Evolutionary conservation across 352 stramenopile genomes (phyloP), one percentile per base, ranked within the genome.

Genomic region (Phytopythium aichiense): DNA sequence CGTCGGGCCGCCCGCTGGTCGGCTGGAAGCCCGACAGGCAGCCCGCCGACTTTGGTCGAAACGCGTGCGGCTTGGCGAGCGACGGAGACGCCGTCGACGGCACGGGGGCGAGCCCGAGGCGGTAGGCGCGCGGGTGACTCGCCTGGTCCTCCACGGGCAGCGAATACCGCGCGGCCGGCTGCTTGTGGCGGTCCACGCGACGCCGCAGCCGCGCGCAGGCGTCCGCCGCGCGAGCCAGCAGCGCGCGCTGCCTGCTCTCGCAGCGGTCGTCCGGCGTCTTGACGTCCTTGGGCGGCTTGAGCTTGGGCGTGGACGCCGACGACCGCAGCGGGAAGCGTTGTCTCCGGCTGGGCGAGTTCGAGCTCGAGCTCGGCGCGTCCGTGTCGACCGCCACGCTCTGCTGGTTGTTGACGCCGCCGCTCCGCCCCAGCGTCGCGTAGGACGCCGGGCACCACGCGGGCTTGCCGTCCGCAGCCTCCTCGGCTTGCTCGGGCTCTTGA

Each of bases 51-150:
- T 74, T 73, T 16, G 74, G 74, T 0, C 74, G 74, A 40, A 83
- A 81, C 20, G 60, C 61, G 0, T 7, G 4, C 28, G 51, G 30
- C 9, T 72, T 50, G 7, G 60, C n/a, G 12, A 6, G 5, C 38
- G 38, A 18, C 4, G 48, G 20, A 40, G 56, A 40, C 54, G 71
- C 9, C 5, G 68, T 74, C 7, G 73, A 81, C 30, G 66, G 74
- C 2, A 82, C 65, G 0, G 64, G 37, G 7, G 84, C 67, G 23
- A 89, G 70, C 4, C 81, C 81, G 18, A 88, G 75, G 2, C 81
- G 78, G 58, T 86, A 87, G 4, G 78, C 60, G 31, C 78, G 74
- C 56, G 66, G 62, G 49, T 76, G 68, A 3, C 67, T 46, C 20
- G 45, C 37, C 12, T 58, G 40, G 37, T 84, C 71, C 52, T 87